These are phyloP conservation scores for Raffaelea ambrosiae DNA, from an alignment of 2,329 filamentous ascomycete genomes.

Conservation along the genomic window DNA sequence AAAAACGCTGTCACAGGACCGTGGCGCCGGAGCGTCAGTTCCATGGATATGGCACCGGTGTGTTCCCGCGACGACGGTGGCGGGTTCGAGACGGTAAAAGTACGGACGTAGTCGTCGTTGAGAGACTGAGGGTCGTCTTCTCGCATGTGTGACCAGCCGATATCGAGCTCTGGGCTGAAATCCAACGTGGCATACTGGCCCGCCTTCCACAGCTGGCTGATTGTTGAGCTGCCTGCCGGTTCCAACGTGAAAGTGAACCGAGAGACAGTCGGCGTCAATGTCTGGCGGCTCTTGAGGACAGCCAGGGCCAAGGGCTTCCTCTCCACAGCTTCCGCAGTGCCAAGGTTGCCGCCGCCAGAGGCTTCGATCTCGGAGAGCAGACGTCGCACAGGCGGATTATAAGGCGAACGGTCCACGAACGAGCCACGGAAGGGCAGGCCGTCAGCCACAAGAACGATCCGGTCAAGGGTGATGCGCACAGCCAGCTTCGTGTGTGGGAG, in stretches of 20 bases:
- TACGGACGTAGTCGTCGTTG: constrained; percentile 78
- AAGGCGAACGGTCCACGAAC: constrained; percentile 56
- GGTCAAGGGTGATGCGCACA: constrained; percentile 56
- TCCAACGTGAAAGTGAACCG: constrained; percentile 47
- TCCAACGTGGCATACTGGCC: constrained; percentile 75
- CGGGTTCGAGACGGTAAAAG: constrained; percentile 68
- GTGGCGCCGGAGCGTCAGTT: constrained; percentile 63
- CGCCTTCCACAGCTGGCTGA: constrained; percentile 43
- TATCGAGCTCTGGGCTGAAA: constrained; percentile 59
- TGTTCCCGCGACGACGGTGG: constrained; percentile 28
- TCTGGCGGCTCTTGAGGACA: constrained; percentile 47
- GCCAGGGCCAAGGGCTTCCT: constrained; percentile 29
- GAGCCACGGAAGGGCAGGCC: constrained; percentile 61
- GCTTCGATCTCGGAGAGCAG: constrained; percentile 44
- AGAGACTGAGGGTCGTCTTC: constrained; percentile 70
- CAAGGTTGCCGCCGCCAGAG: constrained; percentile 1
- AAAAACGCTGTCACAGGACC: constrained; percentile 61
- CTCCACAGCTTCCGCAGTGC: not conserved
- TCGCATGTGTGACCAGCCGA: constrained; percentile 75
- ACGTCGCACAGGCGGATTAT: constrained; percentile 66
- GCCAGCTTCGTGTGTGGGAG: constrained; percentile 66
- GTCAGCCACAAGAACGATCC: constrained; percentile 52
- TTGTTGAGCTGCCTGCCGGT: too few relatives aligned
- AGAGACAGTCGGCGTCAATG: constrained; percentile 57
- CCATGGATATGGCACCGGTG: constrained; percentile 38